Conservation (phyloP, 2,329 filamentous ascomycete genomes). For the Fusarium mangiferae region DNA sequence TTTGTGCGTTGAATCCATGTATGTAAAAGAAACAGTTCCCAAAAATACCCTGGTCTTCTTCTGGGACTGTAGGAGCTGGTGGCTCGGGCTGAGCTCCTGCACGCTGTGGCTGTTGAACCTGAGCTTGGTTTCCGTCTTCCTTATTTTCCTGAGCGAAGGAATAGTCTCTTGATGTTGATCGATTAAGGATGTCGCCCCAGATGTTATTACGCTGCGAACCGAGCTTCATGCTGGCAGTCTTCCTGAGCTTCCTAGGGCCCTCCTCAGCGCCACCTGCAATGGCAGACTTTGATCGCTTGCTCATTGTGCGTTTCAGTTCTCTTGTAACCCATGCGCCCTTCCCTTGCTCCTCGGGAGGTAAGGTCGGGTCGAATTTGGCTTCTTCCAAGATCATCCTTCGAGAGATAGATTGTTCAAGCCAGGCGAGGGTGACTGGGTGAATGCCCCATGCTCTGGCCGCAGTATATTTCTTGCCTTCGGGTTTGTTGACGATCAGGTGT, state of each 20-base stretch:
- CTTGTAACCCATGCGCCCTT: constrained; percentile 76
- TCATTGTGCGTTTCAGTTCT: constrained; percentile 58
- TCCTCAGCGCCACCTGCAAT: constrained; percentile 59
- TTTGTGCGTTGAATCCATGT: constrained; percentile 66
- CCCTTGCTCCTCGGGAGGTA: constrained; percentile 78
- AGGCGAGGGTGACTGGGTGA: constrained; percentile 81
- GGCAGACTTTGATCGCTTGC: constrained; percentile 69
- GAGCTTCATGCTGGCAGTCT: constrained; percentile 86
- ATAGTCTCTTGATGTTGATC: constrained; percentile 49
- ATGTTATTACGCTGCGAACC: constrained; percentile 81
- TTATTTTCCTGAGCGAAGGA: constrained; percentile 45
- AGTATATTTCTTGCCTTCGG: constrained; percentile 89
- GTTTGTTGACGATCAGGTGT: constrained; percentile 82
- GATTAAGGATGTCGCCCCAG: constrained; percentile 88
- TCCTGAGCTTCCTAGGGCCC: constrained; percentile 82
- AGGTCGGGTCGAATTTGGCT: constrained; percentile 79
- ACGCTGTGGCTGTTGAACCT: constrained; percentile 10
- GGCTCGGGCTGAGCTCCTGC: constrained; percentile 12
- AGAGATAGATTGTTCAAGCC: constrained; percentile 84
- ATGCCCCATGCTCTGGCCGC: constrained; percentile 87
- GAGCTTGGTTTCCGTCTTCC: constrained; percentile 5
- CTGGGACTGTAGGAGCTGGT: constrained; percentile 12
- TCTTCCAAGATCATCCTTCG: constrained; percentile 94
- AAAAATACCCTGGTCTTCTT: constrained; percentile 58
- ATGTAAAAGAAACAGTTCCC: constrained; percentile 67